These are phyloP conservation scores for Polytolypa hystricis DNA, from an alignment of 2,329 filamentous ascomycete genomes.

Conservation along the genomic window DNA sequence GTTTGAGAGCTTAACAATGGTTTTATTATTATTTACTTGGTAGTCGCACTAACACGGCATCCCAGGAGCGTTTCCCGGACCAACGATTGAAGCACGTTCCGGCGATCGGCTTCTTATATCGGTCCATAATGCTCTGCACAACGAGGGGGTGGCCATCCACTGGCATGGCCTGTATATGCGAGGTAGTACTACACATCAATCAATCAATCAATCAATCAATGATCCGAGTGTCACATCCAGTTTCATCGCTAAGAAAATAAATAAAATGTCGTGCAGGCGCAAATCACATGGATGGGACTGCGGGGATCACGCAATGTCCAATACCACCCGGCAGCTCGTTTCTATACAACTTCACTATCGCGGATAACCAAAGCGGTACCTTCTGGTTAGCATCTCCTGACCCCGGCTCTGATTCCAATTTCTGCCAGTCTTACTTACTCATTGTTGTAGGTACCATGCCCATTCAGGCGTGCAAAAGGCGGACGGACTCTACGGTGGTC, in stretches of 20 bases:
- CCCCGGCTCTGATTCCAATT: background rate
- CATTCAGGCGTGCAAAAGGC: slow-evolving; percentile 33
- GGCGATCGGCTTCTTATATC: slow-evolving; percentile 36
- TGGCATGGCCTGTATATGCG: slow-evolving; percentile 38
- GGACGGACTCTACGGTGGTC: slow-evolving; percentile 39
- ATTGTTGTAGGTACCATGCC: slow-evolving; percentile 25
- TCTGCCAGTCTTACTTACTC: background rate
- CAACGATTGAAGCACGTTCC: slow-evolving; percentile 38
- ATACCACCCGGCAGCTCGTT: slow-evolving; percentile 49
- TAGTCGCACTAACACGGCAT: background rate
- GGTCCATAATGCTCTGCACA: slow-evolving; percentile 30
- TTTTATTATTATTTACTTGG: too few species aligned
- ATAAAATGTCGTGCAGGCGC: slow-evolving; percentile 7
- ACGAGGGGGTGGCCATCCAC: slow-evolving; percentile 34
- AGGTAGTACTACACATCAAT: too few species aligned
- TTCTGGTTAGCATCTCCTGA: slow-evolving; percentile 35
- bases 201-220: too few species aligned
- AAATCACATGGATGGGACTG: slow-evolving; percentile 32
- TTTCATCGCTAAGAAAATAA: background rate
- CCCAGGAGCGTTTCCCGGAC: slow-evolving; percentile 36
- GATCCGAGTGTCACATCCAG: too few species aligned
- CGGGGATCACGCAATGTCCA: slow-evolving; percentile 54
- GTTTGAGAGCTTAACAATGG: background rate
- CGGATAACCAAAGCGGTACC: slow-evolving; percentile 30
- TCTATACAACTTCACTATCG: slow-evolving; percentile 32